These are phyloP conservation scores for Trichocladium uniseriatum DNA, from an alignment of 495 filamentous ascomycete genomes.

Conservation along the genomic window DNA sequence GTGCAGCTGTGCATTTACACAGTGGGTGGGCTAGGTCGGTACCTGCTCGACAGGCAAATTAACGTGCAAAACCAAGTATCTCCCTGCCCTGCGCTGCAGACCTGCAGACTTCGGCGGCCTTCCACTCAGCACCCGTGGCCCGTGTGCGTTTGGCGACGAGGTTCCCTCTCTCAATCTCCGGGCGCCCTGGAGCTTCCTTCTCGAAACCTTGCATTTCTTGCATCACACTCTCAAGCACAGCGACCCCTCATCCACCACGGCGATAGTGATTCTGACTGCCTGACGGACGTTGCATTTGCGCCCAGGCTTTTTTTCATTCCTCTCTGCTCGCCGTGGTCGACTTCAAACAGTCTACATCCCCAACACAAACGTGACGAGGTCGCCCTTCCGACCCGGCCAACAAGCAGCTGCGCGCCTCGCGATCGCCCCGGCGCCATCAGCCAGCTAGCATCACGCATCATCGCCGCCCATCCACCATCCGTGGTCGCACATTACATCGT, in stretches of 20 bases:
- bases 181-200: slow-evolving; percentile 14
- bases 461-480: slow-evolving; percentile 18
- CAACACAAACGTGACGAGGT: slow-evolving; percentile 8
- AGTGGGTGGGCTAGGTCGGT: background rate
- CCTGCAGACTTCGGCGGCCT: slow-evolving; percentile 15
- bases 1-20: background rate
- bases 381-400: slow-evolving; percentile 10
- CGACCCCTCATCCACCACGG: background rate
- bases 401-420: slow-evolving; percentile 12
- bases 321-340: background rate
- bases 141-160: slow-evolving; percentile 25
- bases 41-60: slow-evolving; percentile 1
- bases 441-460: slow-evolving; percentile 14
- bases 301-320: background rate
- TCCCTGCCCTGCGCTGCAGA: background rate
- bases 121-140: slow-evolving; percentile 15
- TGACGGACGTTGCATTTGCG: slow-evolving; percentile 1
- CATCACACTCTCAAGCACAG: slow-evolving; percentile 7
- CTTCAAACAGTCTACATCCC: background rate
- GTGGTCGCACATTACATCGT: slow-evolving; percentile 7
- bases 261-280: background rate
- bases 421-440: slow-evolving; percentile 4
- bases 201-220: slow-evolving; percentile 18
- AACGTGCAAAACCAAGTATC: slow-evolving; percentile 1
- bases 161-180: slow-evolving; percentile 17